Evolutionary conservation across 1,284 basidiomycete genomes (phyloP), one percentile per base, ranked within the genome.

Genomic region (Ganoderma leucocontextum): DNA sequence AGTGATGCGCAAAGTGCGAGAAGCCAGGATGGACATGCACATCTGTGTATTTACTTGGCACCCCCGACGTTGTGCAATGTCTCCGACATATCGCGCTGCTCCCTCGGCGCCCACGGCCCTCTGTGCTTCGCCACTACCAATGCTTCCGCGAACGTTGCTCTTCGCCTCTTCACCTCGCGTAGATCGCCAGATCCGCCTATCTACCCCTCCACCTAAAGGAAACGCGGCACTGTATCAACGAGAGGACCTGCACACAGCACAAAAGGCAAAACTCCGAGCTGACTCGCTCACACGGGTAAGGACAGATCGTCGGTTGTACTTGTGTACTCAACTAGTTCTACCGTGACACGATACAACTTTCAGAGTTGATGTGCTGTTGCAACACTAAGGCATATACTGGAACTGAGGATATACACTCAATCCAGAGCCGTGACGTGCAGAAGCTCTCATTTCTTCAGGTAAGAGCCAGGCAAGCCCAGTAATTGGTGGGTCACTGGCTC

Each of bases 31-130:
- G 25, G 38, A 58, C 38, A 33, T n/a, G 52, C 66, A 66, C 63
- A 69, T 62, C 67, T 64, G 39, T 58, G 36, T 4, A 63, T 62
- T 66, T 42, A 49, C 62, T 64, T 47, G 53, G 59, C 52, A 49
- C 36, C 60, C 12, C 63, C 42, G 55, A 29, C 39, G 35, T 35
- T 49, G 59, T n/a, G 36, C 62, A 61, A 60, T 47, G 49, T 60
- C 57, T 61, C 42, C 63, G 38, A 49, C 55, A 36, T 22, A 8
- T 10, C 17, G 58, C 52, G 29, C 47, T 55, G 52, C 17, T 33
- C 25, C 33, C 33, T 35, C 55, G 38, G 58, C 59, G 63, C 63
- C 33, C 63, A 29, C 52, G 62, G 15, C 58, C 17, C 25, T 44
- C 58, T 36, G 59, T 67, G 33, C 66, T 41, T 64, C 44, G 57